Evolutionary conservation across 257 asterid genomes (phyloP), one percentile per base, ranked within the genome.

Genomic region (Mitragyna speciosa): DNA sequence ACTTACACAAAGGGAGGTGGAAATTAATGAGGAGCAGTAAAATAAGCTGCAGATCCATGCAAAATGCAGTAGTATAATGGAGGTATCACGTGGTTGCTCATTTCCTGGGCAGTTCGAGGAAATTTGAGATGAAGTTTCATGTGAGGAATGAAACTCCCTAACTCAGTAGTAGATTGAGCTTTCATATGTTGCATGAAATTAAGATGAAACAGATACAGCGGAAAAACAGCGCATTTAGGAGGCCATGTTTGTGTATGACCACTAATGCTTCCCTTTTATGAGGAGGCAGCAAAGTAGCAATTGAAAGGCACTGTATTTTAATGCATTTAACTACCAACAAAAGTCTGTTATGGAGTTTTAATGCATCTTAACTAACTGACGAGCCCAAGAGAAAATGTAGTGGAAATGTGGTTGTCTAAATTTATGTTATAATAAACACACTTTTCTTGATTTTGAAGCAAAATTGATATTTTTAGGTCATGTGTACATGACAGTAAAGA

Each of bases 41-140:
- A 26, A 28, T 59, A n/a, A n/a, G 65, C 51, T 70, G 69, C 72
- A 81, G 88, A 84, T 88, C 86, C 87, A 79, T 79, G 88, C 73
- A 84, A 76, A 83, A 22, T 45, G 49, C 20, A 22, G 68, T 61
- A 81, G 78, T 56, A 79, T 80, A 83, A 82, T 48, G 75, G 10
- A 48, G 77, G 72, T 68, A 58, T 78, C 92, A 92, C 92, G 89
- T 92, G 97, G 90, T n/a, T 73, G 87, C 89, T 86, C 61, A 83
- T 89, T 90, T 91, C 94, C 87, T 82, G 90, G 89, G 86, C 73
- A 86, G 87, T 89, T 91, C 97, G 86, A 80, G 86, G 89, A 86
- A n/a, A 86, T 82, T 77, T 47, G 88, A 84, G 85, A 74, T 73
- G 88, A 82, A 86, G 80, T 82, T 87, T 84, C 87, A 70, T 48